Base-by-base conservation (phyloP, 169 alveolate genomes). In the Plasmodium reichenowi region DNA sequence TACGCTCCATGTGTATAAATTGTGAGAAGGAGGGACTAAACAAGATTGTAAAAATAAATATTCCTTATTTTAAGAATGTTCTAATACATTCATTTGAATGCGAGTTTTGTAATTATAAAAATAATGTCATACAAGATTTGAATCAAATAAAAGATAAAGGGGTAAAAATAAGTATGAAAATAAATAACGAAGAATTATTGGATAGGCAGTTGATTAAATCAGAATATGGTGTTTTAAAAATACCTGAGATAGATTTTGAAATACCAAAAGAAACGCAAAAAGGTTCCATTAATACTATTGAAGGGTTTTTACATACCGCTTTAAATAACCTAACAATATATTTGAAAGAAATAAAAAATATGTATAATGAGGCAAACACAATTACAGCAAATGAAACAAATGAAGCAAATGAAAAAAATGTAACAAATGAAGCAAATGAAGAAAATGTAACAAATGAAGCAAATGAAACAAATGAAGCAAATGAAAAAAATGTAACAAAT, bases 181-280 rank as follows among this genome's bases (percentile, higher is more conserved):
- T 97, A 12, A 73, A 89, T 38, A 74, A 91, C n/a, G 71, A 80
- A 43, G 93, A 96, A 71, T 96, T 95, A 58, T 93, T 98, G 85
- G 96, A 97, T 80, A 93, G 99, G 64, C 97, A 96, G 74, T 94
- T 98, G 29, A 98, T 98, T 3, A 96, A 96, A 74, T 95, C 98
- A 58, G 98, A 96, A 87, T 93, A 88, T 87, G 97, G 98, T 9
- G 93, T 96, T 5, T 89, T 97, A 38, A 94, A 88, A 38, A 91
- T 97, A 78, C 98, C 98, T 3, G 98, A 97, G 68, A 91, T 97
- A 56, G 99, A 98, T 32, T 95, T 98, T 54, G 99, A 98, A 89
- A 95, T 98, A 74, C 99, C 99, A 47, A 92, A 97, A 13, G 92
- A 88, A 73, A 95, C 98, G 0, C 97, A 97, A 89, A 96, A 97